A percentile compares a stretch with the other conserved stretches of the same genome.
Conservation (phyloP, 345 rosid genomes). For the Arabis alpina region DNA sequence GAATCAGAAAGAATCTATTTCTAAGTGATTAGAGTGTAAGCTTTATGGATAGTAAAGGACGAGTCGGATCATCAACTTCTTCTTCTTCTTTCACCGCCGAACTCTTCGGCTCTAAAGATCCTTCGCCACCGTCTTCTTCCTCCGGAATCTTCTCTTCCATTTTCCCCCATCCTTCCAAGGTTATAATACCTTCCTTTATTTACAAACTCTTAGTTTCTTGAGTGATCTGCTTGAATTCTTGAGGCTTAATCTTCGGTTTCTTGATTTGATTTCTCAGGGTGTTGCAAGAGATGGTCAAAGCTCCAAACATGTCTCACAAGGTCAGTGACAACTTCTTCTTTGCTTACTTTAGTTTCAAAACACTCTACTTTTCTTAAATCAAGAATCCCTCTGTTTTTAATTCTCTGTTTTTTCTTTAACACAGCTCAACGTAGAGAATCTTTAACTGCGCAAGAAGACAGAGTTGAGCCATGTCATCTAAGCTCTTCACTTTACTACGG, state of each 20-base stretch:
- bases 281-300: conserved; percentile 51
- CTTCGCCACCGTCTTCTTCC: conserved; percentile 52
- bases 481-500: conserved; percentile 96
- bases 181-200: conserved; percentile 35
- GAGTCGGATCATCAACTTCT: conserved; percentile 55
- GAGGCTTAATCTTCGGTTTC: conserved; percentile 20
- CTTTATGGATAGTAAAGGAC: conserved; percentile 67
- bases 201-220: neutral
- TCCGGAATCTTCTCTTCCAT: conserved; percentile 70
- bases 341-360: conserved; percentile 20
- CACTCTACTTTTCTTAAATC: conserved; percentile 19
- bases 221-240: conserved; percentile 21
- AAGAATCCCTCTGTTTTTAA: conserved; percentile 18
- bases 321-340: conserved; percentile 43
- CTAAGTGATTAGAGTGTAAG: conserved; percentile 11
- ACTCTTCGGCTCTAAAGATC: conserved; percentile 74
- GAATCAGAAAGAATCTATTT: conserved; percentile 16
- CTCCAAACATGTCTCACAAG: conserved; percentile 59
- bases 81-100: conserved; percentile 68
- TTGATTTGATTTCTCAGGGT: conserved; percentile 47
- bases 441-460: conserved; percentile 32
- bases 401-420: neutral
- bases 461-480: conserved; percentile 64
- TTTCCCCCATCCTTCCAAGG: conserved; percentile 70
- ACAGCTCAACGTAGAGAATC: conserved; percentile 51